Evolutionary conservation across 768 basidiomycete species (phyloP).

Genomic region (Scleroderma citrinum): DNA sequence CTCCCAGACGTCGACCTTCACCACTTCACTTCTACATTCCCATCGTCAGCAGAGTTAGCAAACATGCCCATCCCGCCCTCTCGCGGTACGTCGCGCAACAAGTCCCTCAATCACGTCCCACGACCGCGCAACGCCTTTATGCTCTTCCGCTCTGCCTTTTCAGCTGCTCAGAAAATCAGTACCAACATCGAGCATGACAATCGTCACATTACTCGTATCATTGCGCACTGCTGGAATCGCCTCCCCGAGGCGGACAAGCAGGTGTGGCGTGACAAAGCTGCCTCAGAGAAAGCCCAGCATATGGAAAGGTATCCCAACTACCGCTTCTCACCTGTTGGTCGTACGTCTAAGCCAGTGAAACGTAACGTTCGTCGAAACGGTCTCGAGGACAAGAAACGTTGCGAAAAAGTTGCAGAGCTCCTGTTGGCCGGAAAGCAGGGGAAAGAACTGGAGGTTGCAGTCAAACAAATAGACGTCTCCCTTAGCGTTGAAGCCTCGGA

Average conservation of each 20-base stretch:
- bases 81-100: slow-evolving; percentile 23
- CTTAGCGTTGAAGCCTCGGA: neutral
- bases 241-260: slow-evolving; percentile 46
- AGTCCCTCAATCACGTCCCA: slow-evolving; percentile 36
- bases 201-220: slow-evolving; percentile 51
- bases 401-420: slow-evolving; percentile 44
- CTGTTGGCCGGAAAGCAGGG: slow-evolving; percentile 47
- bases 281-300: slow-evolving; percentile 47
- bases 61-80: slow-evolving; percentile 27
- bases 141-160: slow-evolving; percentile 59
- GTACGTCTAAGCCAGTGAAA: slow-evolving; percentile 40
- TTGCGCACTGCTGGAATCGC: slow-evolving; percentile 50
- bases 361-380: slow-evolving; percentile 50
- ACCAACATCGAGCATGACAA: slow-evolving; percentile 50
- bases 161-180: slow-evolving; percentile 43
- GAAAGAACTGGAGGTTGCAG: slow-evolving; percentile 40
- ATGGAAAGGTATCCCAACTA: slow-evolving; percentile 46
- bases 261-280: slow-evolving; percentile 46
- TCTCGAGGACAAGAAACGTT: slow-evolving; percentile 41
- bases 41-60: slow-evolving; percentile 17
- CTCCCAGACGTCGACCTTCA: neutral
- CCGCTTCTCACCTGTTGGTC: slow-evolving; percentile 43
- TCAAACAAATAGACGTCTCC: slow-evolving; percentile 29
- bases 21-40: slow-evolving; percentile 4
- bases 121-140: slow-evolving; percentile 42